phyloP scores from a whole-genome alignment of 805 yeast species.

The Spathaspora arborariae region DNA sequence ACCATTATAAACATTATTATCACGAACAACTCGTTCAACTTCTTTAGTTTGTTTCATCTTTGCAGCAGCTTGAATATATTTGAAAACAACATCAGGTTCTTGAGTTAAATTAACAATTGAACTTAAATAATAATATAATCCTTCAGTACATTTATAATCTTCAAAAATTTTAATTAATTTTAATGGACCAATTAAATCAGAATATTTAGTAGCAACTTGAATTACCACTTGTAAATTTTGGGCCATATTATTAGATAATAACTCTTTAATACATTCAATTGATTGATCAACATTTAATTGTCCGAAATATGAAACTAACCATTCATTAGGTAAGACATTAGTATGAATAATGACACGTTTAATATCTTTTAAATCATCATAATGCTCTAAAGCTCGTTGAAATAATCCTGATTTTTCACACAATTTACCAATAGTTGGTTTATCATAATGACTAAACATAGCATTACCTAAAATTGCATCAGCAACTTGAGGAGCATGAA shows the following conservation, averaged over 20 bases:
- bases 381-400: slow-evolving; percentile 95
- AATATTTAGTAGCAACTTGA: slow-evolving; percentile 94
- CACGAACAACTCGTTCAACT: slow-evolving; percentile 93
- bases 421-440: slow-evolving; percentile 84
- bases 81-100: slow-evolving; percentile 92
- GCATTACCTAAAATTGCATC: slow-evolving; percentile 96
- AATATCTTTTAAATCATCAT: slow-evolving; percentile 90
- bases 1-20: slow-evolving; percentile 90
- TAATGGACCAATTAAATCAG: slow-evolving; percentile 86
- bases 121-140: slow-evolving; percentile 88
- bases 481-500: slow-evolving; percentile 99
- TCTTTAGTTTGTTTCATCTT: slow-evolving; percentile 86
- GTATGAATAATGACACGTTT: slow-evolving; percentile 93
- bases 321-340: slow-evolving; percentile 78
- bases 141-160: slow-evolving; percentile 88
- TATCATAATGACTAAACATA: slow-evolving; percentile 94
- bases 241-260: slow-evolving; percentile 71
- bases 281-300: slow-evolving; percentile 93
- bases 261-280: slow-evolving; percentile 78
- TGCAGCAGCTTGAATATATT: slow-evolving; percentile 93
- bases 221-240: slow-evolving; percentile 90
- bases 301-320: slow-evolving; percentile 92
- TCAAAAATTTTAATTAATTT: slow-evolving; percentile 87
- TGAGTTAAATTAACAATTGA: slow-evolving; percentile 91
- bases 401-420: slow-evolving; percentile 95